Conservation (phyloP, 352 stramenopile genomes). For the Phytophthora pini region DNA sequence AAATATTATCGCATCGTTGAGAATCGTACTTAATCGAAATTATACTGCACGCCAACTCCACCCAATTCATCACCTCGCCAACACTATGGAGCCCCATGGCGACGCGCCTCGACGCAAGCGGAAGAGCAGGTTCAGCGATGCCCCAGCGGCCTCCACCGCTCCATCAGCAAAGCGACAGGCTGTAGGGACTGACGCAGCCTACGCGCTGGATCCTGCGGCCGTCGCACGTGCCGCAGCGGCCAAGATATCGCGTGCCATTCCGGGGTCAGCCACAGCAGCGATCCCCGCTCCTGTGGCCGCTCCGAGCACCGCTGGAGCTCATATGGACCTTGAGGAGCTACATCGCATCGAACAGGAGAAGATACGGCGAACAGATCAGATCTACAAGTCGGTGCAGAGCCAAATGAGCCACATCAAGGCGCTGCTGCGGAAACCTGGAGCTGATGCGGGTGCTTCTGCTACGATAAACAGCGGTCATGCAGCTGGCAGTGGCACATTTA, state of each 20-base stretch:
- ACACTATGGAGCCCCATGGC: slow-evolving; percentile 33
- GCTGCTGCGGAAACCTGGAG: slow-evolving; percentile 59
- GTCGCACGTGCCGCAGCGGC: slow-evolving; percentile 73
- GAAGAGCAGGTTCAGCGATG: slow-evolving; percentile 87
- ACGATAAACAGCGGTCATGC: neutral
- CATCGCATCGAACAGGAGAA: slow-evolving; percentile 61
- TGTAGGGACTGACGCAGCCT: neutral
- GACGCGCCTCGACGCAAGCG: slow-evolving; percentile 66
- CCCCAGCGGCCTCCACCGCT: slow-evolving; percentile 26
- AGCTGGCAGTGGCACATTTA: slow-evolving; percentile 47
- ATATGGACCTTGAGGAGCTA: slow-evolving; percentile 41
- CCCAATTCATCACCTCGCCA: neutral
- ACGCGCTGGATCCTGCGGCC: slow-evolving; percentile 55
- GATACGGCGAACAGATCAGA: slow-evolving; percentile 68
- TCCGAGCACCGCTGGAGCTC: slow-evolving; percentile 2
- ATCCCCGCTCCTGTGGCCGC: slow-evolving; percentile 2
- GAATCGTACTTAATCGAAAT: neutral
- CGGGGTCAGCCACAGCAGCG: slow-evolving; percentile 20
- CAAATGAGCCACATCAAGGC: slow-evolving; percentile 84
- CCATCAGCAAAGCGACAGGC: slow-evolving; percentile 27
- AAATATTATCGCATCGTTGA: slow-evolving; percentile 3
- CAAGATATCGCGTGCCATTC: slow-evolving; percentile 77
- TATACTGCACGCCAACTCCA: neutral
- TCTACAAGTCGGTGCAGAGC: slow-evolving; percentile 86
- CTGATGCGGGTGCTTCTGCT: slow-evolving; percentile 6